Conservation (phyloP, 306 rosid species). For the Hippophae tibetana region DNA sequence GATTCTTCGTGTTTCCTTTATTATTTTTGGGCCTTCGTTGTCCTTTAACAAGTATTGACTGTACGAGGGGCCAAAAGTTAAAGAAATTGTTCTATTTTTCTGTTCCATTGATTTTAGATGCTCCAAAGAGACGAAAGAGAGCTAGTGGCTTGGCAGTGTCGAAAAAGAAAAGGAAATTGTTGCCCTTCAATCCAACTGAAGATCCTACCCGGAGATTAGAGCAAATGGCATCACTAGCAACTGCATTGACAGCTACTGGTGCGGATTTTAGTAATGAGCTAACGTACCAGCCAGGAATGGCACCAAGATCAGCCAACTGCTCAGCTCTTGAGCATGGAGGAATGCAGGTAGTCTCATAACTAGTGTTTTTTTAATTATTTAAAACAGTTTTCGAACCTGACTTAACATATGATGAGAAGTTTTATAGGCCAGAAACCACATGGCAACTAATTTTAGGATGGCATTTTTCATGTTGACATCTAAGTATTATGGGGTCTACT, state of each 20-base stretch:
- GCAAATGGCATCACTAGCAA: conserved; percentile 91
- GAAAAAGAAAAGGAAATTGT: conserved; percentile 58
- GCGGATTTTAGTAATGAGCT: conserved; percentile 65
- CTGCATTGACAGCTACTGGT: conserved; percentile 68
- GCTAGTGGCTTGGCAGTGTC: conserved; percentile 40
- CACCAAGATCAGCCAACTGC: conserved; percentile 59
- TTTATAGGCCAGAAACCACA: too few relatives aligned
- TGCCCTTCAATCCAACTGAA: conserved; percentile 48
- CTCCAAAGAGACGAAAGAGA: conserved; percentile 50
- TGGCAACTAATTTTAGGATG: too few relatives aligned
- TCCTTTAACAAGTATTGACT: not conserved
- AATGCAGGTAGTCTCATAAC: conserved; percentile 59
- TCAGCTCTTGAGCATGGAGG: conserved; percentile 67
- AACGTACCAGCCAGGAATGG: conserved; percentile 63
- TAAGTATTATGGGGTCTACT: not conserved
- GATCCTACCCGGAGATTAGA: conserved; percentile 55
- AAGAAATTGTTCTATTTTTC: not conserved
- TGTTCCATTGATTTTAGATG: conserved; percentile 28
- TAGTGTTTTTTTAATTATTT: not conserved
- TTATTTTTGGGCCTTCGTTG: not conserved
- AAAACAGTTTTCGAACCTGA: not conserved
- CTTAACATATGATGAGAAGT: too few relatives aligned
- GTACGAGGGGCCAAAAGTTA: not conserved
- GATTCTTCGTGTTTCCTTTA: not conserved
- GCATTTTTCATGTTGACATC: not conserved